A percentile compares a stretch with the other conserved stretches of the same genome.
Conservation (phyloP, 2,329 filamentous ascomycete species). For the Fonsecaea pugnacius region DNA sequence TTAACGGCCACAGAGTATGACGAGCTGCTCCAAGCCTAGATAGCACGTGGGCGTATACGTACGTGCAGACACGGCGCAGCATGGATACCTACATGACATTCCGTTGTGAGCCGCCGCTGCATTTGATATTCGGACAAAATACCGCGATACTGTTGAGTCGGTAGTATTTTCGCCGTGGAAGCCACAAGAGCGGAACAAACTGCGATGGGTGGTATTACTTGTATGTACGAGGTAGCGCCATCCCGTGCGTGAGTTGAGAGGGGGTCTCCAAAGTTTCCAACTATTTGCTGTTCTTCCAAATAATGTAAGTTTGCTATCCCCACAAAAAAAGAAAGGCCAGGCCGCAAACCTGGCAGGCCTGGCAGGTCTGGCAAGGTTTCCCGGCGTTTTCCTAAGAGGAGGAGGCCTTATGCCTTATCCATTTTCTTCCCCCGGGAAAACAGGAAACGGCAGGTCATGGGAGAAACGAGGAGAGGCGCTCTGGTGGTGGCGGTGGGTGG, state of each 20-base stretch:
- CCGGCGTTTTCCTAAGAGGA: background rate
- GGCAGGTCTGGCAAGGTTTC: background rate
- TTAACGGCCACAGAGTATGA: constrained; percentile 17
- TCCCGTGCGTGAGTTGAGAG: background rate
- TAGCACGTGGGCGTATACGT: background rate
- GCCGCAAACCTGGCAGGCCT: background rate
- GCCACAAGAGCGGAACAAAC: background rate
- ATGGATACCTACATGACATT: background rate
- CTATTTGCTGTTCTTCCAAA: background rate
- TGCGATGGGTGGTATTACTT: background rate
- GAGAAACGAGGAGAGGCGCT: background rate
- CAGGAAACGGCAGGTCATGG: background rate
- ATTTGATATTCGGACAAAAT: background rate
- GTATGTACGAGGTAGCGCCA: background rate
- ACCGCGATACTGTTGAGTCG: background rate
- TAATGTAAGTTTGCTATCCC: background rate
- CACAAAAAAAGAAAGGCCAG: background rate
- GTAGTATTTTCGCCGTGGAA: background rate
- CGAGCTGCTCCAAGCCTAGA: background rate
- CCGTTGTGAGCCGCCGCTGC: too few species aligned
- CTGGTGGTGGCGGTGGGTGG: background rate
- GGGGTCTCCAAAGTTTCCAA: background rate
- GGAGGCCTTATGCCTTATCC: background rate
- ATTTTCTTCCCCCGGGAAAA: background rate
- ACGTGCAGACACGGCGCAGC: background rate